phyloP scores from a whole-genome alignment of 2,329 filamentous ascomycete genomes.

The Aureobasidium uvarum region DNA sequence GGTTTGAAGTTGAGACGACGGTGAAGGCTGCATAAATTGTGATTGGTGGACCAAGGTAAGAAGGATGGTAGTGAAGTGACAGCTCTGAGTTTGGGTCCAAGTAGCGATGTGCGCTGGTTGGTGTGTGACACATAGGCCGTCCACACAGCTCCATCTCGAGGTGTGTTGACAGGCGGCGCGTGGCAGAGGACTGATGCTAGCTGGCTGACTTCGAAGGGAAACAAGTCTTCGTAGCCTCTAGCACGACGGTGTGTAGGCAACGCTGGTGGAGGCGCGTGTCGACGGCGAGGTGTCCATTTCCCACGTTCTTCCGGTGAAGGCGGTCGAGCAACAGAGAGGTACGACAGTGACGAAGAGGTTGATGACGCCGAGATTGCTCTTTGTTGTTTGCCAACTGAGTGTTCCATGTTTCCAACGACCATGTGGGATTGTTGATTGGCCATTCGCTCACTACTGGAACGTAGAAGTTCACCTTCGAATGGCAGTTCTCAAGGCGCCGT shows the following conservation, averaged over 20 bases:
- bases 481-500: background rate
- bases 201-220: conserved; percentile 22
- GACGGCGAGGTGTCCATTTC: conserved; percentile 4
- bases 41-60: background rate
- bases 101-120: background rate
- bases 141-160: conserved; percentile 13
- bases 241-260: conserved; percentile 14
- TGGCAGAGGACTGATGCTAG: conserved; percentile 11
- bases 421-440: background rate
- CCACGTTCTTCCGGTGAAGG: background rate
- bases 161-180: background rate
- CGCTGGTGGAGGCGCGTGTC: conserved; percentile 10
- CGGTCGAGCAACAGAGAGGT: background rate
- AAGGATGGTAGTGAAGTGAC: conserved; percentile 28
- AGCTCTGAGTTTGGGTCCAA: conserved; percentile 31
- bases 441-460: background rate
- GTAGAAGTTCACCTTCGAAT: background rate
- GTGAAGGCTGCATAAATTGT: conserved; percentile 30
- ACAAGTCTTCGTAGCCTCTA: conserved; percentile 5
- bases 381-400: background rate
- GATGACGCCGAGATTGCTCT: background rate
- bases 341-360: conserved; percentile 9
- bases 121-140: conserved; percentile 1
- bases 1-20: conserved; percentile 31
- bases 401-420: background rate